A percentile compares a stretch with the other conserved stretches of the same genome.
Conservation (phyloP, 1,139 yeast genomes). For the Nakaseomyces glabratus region DNA sequence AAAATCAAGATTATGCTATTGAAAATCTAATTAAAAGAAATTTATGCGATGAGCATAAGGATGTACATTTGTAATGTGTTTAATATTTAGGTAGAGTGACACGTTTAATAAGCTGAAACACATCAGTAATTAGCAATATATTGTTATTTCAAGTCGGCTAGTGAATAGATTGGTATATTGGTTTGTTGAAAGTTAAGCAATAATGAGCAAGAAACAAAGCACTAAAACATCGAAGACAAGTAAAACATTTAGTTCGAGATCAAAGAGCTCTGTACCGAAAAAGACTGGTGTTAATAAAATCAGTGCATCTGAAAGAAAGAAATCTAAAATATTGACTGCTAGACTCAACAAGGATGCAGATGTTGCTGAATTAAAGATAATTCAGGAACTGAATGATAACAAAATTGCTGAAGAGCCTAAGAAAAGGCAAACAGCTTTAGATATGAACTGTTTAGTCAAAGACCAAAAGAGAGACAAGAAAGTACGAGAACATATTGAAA, state of each 20-base stretch:
- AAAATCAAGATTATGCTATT: no score
- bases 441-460: conserved; percentile 30
- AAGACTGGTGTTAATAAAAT: conserved; percentile 14
- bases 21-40: no score
- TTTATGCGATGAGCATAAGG: no score
- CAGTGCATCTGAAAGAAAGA: conserved; percentile 19
- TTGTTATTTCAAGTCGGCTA: no score
- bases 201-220: conserved; percentile 5
- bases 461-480: conserved; percentile 39
- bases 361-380: conserved; percentile 6
- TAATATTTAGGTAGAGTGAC: no score
- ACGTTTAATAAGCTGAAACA: no score
- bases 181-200: no score
- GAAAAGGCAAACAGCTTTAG: conserved; percentile 33
- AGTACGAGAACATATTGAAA: conserved; percentile 35
- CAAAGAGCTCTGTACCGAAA: conserved; percentile 9
- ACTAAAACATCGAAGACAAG: conserved; percentile 6
- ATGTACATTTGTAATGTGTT: no score
- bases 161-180: no score
- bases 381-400: conserved; percentile 2
- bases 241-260: conserved; percentile 8
- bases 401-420: conserved; percentile 28
- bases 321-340: conserved; percentile 21
- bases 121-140: no score
- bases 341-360: conserved; percentile 20